These are phyloP conservation scores for Daldinia concentrica DNA, from an alignment of 495 filamentous ascomycete genomes.

Conservation along the genomic window DNA sequence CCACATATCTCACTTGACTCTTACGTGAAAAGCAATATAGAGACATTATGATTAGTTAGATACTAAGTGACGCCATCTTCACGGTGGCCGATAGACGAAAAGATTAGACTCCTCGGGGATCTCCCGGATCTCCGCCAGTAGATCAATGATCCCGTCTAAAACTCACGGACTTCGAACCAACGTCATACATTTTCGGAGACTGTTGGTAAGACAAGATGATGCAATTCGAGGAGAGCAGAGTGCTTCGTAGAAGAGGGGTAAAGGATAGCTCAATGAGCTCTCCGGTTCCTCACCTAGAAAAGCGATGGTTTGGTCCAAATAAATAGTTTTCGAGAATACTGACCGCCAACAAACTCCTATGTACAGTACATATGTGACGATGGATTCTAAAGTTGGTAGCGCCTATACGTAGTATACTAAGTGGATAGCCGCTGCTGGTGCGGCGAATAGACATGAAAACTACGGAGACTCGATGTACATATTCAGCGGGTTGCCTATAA, in stretches of 20 bases:
- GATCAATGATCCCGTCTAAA: conserved; percentile 27
- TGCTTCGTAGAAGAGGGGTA: conserved; percentile 5
- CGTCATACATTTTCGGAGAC: conserved; percentile 13
- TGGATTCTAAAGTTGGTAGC: conserved; percentile 10
- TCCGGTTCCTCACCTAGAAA: conserved; percentile 9
- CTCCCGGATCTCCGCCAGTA: conserved; percentile 24
- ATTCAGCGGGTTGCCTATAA: conserved; percentile 6
- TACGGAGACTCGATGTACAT: neutral
- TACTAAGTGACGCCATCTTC: conserved; percentile 1
- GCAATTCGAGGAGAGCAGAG: neutral
- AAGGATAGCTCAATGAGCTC: conserved; percentile 5
- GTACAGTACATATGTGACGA: conserved; percentile 2
- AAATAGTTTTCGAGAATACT: conserved; percentile 9
- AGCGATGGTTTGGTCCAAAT: conserved; percentile 1
- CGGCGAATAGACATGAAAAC: conserved; percentile 7
- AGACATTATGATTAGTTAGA: conserved; percentile 1
- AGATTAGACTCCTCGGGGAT: conserved; percentile 12
- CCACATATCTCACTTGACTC: neutral
- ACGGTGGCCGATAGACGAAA: conserved; percentile 16
- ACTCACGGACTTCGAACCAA: conserved; percentile 8
- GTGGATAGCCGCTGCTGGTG: conserved; percentile 24
- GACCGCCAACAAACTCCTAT: neutral
- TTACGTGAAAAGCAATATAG: conserved; percentile 1
- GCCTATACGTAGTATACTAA: conserved; percentile 24
- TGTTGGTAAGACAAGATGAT: neutral